phyloP scores from a whole-genome alignment of 768 basidiomycete species.

The Termitomyces sp. region DNA sequence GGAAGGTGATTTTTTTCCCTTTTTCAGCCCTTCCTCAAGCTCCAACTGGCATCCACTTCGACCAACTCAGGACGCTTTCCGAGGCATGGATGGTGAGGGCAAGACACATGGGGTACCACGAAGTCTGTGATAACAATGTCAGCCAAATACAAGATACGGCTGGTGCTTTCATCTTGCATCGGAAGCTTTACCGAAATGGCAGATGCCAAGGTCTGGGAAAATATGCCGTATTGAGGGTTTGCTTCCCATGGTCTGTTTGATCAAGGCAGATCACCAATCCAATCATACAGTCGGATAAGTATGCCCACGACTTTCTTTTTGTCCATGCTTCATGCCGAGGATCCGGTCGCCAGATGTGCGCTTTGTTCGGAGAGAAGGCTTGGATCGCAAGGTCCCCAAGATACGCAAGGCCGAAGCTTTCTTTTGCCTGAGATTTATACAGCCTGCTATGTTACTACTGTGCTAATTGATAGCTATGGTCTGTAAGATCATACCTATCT shows the following conservation, averaged over 20 bases:
- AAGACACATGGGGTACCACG: not conserved
- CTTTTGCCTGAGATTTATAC: not conserved
- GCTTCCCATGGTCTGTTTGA: not conserved
- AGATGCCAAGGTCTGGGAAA: not conserved
- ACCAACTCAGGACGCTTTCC: not conserved
- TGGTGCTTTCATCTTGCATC: not conserved
- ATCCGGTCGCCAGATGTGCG: slow-evolving; percentile 5
- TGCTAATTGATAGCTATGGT: not conserved
- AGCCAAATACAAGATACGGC: not conserved
- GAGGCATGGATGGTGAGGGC: not conserved
- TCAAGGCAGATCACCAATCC: not conserved
- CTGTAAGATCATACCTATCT: not conserved
- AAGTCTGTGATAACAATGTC: not conserved
- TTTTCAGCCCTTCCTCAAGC: not conserved
- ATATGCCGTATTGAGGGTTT: not conserved
- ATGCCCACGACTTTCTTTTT: not conserved
- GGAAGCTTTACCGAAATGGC: not conserved
- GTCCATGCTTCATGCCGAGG: slow-evolving; percentile 3
- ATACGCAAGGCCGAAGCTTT: not conserved
- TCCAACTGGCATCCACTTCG: not conserved
- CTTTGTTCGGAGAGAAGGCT: slow-evolving; percentile 1
- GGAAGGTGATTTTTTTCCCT: not conserved
- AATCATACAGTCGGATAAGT: not conserved
- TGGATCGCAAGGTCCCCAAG: not conserved
- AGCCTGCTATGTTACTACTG: not conserved